Conservation (phyloP, 371 early-diverging fungal genomes). For the Dinochytrium kinnereticum region DNA sequence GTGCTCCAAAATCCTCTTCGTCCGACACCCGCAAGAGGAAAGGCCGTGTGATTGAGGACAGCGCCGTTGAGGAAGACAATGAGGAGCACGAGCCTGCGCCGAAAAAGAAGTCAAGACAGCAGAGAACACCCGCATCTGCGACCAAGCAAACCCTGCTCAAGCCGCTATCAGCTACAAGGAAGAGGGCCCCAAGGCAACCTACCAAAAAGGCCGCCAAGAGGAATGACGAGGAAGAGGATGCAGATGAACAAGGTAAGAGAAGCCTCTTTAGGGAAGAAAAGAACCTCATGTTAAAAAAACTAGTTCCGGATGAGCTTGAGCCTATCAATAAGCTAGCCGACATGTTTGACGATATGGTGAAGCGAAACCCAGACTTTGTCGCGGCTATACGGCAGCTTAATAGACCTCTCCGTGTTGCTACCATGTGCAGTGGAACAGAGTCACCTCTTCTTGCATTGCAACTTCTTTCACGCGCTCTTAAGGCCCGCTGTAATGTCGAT, state of each 20-base stretch:
- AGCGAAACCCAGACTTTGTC: conserved; percentile 25
- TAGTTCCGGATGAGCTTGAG: conserved; percentile 23
- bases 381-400: conserved; percentile 29
- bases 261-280: too few species aligned
- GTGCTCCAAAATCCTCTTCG: background rate
- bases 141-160: background rate
- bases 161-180: background rate
- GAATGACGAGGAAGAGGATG: background rate
- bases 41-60: background rate
- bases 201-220: background rate
- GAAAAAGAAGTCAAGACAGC: background rate
- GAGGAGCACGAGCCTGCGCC: background rate
- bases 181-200: background rate
- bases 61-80: background rate
- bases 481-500: conserved; percentile 16
- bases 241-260: background rate
- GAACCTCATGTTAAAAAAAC: too few species aligned
- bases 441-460: conserved; percentile 45
- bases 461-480: conserved; percentile 33
- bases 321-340: conserved; percentile 42
- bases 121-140: background rate
- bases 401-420: conserved; percentile 42
- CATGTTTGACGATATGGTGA: conserved; percentile 45
- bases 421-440: conserved; percentile 54
- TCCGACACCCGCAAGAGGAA: background rate